phyloP scores from a whole-genome alignment of 768 basidiomycete genomes.

The Heimioporus sp. region DNA sequence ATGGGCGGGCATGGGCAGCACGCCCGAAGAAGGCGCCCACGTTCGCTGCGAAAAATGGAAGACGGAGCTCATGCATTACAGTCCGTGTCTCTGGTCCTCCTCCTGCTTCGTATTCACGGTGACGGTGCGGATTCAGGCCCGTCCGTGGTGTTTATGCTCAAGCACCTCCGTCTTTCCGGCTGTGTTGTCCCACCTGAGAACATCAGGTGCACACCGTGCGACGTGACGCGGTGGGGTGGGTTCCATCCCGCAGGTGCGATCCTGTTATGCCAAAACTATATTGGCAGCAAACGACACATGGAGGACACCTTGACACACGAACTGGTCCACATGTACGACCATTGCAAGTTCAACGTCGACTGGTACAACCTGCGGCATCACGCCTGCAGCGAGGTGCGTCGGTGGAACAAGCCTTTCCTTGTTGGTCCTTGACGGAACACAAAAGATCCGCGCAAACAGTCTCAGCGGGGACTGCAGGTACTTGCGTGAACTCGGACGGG shows the following conservation, averaged over 20 bases:
- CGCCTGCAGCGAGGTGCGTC: slow-evolving; percentile 91
- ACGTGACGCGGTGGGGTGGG: slow-evolving; percentile 70
- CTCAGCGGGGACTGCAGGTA: slow-evolving; percentile 92
- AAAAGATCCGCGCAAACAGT: slow-evolving; percentile 91
- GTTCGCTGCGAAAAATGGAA: slow-evolving; percentile 69
- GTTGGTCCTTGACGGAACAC: background rate
- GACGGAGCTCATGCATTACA: slow-evolving; percentile 62
- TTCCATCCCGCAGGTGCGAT: slow-evolving; percentile 82
- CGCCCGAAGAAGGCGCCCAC: slow-evolving; percentile 43
- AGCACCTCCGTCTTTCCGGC: slow-evolving; percentile 78
- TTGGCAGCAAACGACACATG: slow-evolving; percentile 81
- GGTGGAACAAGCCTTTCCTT: background rate
- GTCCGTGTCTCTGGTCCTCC: slow-evolving; percentile 42
- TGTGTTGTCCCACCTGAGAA: slow-evolving; percentile 69
- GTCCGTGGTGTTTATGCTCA: slow-evolving; percentile 84
- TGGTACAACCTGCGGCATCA: slow-evolving; percentile 91
- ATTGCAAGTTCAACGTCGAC: slow-evolving; percentile 91
- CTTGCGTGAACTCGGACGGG: slow-evolving; percentile 75
- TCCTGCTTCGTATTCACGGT: slow-evolving; percentile 7
- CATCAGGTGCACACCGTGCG: slow-evolving; percentile 85
- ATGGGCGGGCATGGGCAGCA: slow-evolving; percentile 51
- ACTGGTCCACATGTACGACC: slow-evolving; percentile 93
- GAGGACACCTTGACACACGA: slow-evolving; percentile 94
- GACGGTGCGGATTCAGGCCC: slow-evolving; percentile 56
- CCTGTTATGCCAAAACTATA: slow-evolving; percentile 81